Base-by-base conservation (phyloP, 176 grass and related monocot genomes). In the Zoysia japonica region DNA sequence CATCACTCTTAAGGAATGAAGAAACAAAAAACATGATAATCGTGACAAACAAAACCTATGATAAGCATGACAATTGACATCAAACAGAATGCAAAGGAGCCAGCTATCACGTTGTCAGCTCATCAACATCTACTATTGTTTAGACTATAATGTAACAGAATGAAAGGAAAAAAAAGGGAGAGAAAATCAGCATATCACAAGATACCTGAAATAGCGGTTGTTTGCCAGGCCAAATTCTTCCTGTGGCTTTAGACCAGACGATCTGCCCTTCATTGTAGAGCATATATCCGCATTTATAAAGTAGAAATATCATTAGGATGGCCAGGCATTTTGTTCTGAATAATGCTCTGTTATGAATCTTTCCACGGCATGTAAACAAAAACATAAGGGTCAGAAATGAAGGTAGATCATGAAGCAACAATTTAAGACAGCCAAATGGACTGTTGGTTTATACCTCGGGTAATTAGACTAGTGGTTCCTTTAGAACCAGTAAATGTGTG, bases 221-320 rank as follows among this genome's bases (percentile, higher is more conserved):
- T 28, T 65, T 49, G 45, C 45, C 39, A 39, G 16, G 20, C 45
- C 11, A 70, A 10, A 50, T 37, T 61, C 39, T 77, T 72, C 83
- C 61, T 11, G 1, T 54, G 12, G 49, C n/a, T 17, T 36, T 51
- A 49, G 67, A 73, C 80, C 61, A 61, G 45, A 63, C 45, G n/a
- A 79, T 47, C 45, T 84, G 68, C 47, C 80, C 73, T 64, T 74
- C 52, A 68, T 53, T 61, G 12, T 38, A 28, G 28, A 80, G 16
- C 20, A 83, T 61, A 16, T 61, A 35, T 40, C 72, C 41, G 12
- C 16, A n/a, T 78, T n/a, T 78, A 39, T 65, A 39, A 15, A 47
- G 28, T 56, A 78, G n/a, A 78, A 60, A 46, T 83, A n/a, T 3
- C 52, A 52, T 50, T 49, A 77, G 36, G n/a, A 71, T 64, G 9